A percentile compares a stretch with the other conserved stretches of the same genome.
Conservation (phyloP, 2,329 filamentous ascomycete species). For the Clarireedia monteithiana region DNA sequence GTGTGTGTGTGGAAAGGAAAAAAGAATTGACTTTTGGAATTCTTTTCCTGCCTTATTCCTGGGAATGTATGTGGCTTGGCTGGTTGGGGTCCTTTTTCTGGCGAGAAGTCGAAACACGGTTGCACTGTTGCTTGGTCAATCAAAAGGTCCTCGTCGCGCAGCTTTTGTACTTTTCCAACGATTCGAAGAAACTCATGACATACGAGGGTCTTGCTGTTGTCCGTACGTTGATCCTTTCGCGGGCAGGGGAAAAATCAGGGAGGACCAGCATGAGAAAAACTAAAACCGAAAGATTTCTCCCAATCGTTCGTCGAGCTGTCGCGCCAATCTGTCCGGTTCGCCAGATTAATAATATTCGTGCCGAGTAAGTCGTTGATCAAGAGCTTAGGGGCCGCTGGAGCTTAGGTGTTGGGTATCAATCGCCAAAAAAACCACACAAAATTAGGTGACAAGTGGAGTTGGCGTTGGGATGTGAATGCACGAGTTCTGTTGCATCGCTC, state of each 20-base stretch:
- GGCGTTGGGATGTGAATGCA: slow-evolving; percentile 2
- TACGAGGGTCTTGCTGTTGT: slow-evolving; percentile 1
- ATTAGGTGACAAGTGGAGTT: slow-evolving; percentile 7
- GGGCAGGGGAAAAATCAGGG: not conserved
- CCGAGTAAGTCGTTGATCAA: not conserved
- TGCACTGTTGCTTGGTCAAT: slow-evolving; percentile 1
- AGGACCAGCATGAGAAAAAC: not conserved
- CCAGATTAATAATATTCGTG: not conserved
- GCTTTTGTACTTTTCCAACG: slow-evolving; percentile 2
- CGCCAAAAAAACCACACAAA: not conserved
- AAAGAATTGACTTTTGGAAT: not conserved
- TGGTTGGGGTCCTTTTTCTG: not conserved
- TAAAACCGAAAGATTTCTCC: not conserved
- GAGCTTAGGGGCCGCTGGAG: not conserved
- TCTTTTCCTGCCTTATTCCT: not conserved
- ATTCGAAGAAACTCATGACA: not conserved
- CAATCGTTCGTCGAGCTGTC: not conserved
- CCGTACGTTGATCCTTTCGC: not conserved
- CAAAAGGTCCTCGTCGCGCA: not conserved
- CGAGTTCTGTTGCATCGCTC: not conserved
- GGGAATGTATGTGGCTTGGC: not conserved
- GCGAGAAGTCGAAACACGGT: not conserved
- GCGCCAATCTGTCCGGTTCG: not conserved
- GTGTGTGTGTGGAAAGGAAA: not conserved
- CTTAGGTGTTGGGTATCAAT: slow-evolving; percentile 8